Conservation (phyloP, 1,284 basidiomycete species). For the Melampsora occidentalis region DNA sequence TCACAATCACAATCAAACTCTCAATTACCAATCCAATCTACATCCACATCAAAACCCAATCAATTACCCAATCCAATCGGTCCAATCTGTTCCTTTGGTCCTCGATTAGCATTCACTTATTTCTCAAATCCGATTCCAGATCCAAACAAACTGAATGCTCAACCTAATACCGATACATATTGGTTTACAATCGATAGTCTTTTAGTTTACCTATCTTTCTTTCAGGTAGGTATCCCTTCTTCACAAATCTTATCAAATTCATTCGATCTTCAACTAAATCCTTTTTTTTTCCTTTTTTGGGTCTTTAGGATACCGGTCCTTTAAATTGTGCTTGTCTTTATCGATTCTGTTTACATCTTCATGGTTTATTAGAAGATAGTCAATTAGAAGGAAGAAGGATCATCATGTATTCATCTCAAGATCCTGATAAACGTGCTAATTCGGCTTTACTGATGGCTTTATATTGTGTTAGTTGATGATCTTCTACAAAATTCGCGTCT, state of each 20-base stretch:
- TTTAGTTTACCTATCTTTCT: conserved; percentile 88
- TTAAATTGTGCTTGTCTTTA: conserved; percentile 49
- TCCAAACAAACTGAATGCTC: conserved; percentile 29
- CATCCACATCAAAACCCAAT: background rate
- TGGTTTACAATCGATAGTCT: conserved; percentile 76
- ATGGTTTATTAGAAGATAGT: conserved; percentile 73
- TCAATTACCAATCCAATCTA: conserved; percentile 1
- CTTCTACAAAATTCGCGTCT: background rate
- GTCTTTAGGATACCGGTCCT: conserved; percentile 71
- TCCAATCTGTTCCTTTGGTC: conserved; percentile 23
- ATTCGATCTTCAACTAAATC: background rate
- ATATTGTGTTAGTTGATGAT: conserved; percentile 67
- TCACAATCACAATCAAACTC: background rate
- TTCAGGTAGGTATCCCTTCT: conserved; percentile 59
- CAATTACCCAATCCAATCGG: conserved; percentile 2
- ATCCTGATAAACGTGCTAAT: conserved; percentile 84
- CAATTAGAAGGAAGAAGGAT: conserved; percentile 61
- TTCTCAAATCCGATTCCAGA: conserved; percentile 44
- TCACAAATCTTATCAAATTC: no score
- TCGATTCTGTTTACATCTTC: conserved; percentile 83
- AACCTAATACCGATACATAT: conserved; percentile 21
- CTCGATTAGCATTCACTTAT: conserved; percentile 42
- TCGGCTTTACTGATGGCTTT: conserved; percentile 86
- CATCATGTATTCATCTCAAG: conserved; percentile 82
- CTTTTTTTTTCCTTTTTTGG: no score